Evolutionary conservation across 2,329 filamentous ascomycete species (phyloP).

Genomic region (Allantophomopsis cytisporea): DNA sequence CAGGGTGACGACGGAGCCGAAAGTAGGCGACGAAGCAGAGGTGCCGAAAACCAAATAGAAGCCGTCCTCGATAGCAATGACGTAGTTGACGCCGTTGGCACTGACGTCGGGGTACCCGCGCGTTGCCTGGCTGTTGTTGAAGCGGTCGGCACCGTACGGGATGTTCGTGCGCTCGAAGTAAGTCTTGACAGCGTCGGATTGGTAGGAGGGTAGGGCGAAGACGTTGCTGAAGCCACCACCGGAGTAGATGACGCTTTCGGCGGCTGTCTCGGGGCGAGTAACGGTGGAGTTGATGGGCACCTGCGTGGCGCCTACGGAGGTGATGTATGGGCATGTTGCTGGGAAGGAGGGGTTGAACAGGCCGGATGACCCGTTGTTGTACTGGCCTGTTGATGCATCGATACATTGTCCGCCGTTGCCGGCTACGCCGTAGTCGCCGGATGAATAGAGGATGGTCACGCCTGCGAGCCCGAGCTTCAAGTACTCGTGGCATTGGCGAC

Average conservation of each 20-base stretch:
- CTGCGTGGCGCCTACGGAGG: constrained; percentile 46
- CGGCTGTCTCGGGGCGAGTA: constrained; percentile 21
- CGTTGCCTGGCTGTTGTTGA: constrained; percentile 15
- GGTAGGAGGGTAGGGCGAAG: constrained; percentile 14
- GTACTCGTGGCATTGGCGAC: constrained; percentile 46
- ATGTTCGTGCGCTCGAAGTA: constrained; percentile 13
- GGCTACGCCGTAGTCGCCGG: constrained; percentile 35
- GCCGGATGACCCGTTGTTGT: constrained; percentile 7
- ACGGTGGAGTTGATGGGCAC: constrained; percentile 19
- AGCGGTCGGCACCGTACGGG: constrained; percentile 9
- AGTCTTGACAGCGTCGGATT: constrained; percentile 7
- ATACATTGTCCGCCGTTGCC: constrained; percentile 3
- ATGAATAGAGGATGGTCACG: constrained; percentile 45
- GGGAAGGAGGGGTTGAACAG: constrained; percentile 40
- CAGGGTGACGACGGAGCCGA: constrained; percentile 35
- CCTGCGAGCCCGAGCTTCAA: constrained; percentile 51
- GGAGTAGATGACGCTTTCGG: constrained; percentile 24
- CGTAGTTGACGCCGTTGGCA: constrained; percentile 12
- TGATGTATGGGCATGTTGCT: constrained; percentile 52
- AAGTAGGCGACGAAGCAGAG: constrained; percentile 34
- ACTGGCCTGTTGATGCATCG: constrained; percentile 3
- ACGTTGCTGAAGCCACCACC: constrained; percentile 33
- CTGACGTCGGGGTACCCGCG: constrained; percentile 16
- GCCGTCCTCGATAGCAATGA: constrained; percentile 9
- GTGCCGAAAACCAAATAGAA: constrained; percentile 12